Percentiles rank a stretch among this genome's conserved stretches.
phyloP scores from a whole-genome alignment of 2,329 filamentous ascomycete genomes.

The Monosporascus cannonballus region DNA sequence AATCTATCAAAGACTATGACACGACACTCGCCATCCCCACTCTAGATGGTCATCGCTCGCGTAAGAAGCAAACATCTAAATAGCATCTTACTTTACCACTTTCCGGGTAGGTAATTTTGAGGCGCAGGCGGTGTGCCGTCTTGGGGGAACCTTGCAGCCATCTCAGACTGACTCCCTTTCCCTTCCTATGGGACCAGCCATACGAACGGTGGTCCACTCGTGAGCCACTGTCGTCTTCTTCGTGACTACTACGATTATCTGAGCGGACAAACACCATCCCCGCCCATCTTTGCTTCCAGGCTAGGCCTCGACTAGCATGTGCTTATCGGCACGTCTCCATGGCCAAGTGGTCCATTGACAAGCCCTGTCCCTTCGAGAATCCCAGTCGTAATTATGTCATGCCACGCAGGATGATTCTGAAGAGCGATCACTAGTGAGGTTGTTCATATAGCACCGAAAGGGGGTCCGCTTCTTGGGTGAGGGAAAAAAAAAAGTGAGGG shows the following conservation, averaged over 20 bases:
- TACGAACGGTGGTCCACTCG: slow-evolving; percentile 7
- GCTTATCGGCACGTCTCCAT: neutral
- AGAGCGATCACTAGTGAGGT: slow-evolving; percentile 28
- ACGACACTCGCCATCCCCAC: slow-evolving; percentile 7
- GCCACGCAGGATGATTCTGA: slow-evolving; percentile 36
- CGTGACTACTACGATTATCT: slow-evolving; percentile 1
- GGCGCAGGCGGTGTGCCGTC: too few species aligned
- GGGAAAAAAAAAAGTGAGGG: neutral
- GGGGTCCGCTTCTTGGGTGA: neutral
- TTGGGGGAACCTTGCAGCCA: slow-evolving; percentile 8
- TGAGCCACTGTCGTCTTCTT: slow-evolving; percentile 1
- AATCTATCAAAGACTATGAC: slow-evolving; percentile 5
- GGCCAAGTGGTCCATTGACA: slow-evolving; percentile 9
- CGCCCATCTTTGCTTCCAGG: neutral
- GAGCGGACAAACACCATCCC: slow-evolving; percentile 11
- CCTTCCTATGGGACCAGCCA: slow-evolving; percentile 4
- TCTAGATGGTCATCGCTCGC: slow-evolving; percentile 10
- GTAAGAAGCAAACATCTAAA: slow-evolving; percentile 3
- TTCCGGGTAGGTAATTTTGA: slow-evolving; percentile 12
- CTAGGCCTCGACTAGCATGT: neutral
- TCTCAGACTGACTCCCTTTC: slow-evolving; percentile 10
- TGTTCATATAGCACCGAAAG: slow-evolving; percentile 23
- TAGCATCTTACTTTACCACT: slow-evolving; percentile 8
- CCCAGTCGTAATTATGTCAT: slow-evolving; percentile 39
- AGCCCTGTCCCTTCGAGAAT: slow-evolving; percentile 11